Base-by-base conservation (phyloP, 345 rosid genomes). In the Erucastrum elatum region DNA sequence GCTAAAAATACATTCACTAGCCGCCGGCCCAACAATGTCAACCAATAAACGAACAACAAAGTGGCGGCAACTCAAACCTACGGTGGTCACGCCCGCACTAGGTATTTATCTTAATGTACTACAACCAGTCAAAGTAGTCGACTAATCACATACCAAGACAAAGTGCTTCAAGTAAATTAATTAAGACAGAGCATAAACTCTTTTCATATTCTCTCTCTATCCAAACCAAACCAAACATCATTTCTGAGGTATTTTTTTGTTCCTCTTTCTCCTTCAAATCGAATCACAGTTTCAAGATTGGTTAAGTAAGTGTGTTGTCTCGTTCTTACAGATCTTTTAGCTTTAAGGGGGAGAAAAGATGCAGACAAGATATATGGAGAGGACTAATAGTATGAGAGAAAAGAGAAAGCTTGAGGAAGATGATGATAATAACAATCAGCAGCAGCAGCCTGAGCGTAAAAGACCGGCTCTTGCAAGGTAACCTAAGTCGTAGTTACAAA, bases 391-490 rank as follows among this genome's bases (percentile, higher is more conserved):
- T 75, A 89, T 88, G 90, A 83, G 95, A 80, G 95, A 88, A 70
- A 94, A 94, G 87, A 85, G 98, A 70, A 83, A 89, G 31, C 75
- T 88, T 62, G 97, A 92, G 64, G 83, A 87, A 62, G 82, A 85
- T 76, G 12, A 21, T 16, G 2, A 44, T 1, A 49, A 44, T 1
- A 49, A 49, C 8, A 51, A 49, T 49, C 10, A 41, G 10, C 49
- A 41, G 49, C 87, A 90, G 75, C 91, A 90, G 77, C 91, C 97
- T 21, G 97, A 91, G 72, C 81, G 89, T 80, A 94, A 92, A 79
- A 86, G 92, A 41, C 98, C 98, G 2, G 97, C 98, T 87, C 84
- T 94, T 77, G 94, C 97, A 21, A 92, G 98, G 97, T 91, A 33
- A 49, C n/a, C n/a, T n/a, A n/a, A n/a, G n/a, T n/a, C n/a, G n/a